Evolutionary conservation across 345 rosid species (phyloP).

Genomic region (Lepidium africanum): DNA sequence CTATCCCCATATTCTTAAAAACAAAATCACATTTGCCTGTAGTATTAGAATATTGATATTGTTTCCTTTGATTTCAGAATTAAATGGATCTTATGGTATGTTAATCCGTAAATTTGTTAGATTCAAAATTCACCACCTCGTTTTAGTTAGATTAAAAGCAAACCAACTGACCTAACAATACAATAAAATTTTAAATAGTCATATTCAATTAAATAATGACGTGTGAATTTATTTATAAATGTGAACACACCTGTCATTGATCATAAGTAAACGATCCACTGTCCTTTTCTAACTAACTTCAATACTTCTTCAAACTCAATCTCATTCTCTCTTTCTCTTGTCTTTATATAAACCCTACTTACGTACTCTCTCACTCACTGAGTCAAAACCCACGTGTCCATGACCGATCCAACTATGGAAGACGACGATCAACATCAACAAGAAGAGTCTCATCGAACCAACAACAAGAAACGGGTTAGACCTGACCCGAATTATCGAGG

Average conservation of each 20-base stretch:
- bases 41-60: no score
- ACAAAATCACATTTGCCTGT: no score
- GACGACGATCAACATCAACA: neutral
- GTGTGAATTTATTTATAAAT: no score
- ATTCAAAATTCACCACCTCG: no score
- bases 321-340: neutral
- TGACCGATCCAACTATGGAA: constrained; percentile 15
- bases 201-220: no score
- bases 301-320: constrained; percentile 11
- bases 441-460: constrained; percentile 1
- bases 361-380: constrained; percentile 11
- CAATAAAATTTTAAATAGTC: no score
- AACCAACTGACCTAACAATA: no score
- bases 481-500: constrained; percentile 60
- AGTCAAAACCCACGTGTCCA: constrained; percentile 20
- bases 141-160: no score
- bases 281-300: constrained; percentile 27
- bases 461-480: constrained; percentile 27
- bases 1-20: no score
- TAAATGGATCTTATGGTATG: no score
- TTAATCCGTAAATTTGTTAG: no score
- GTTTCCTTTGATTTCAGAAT: no score
- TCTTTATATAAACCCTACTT: constrained; percentile 24
- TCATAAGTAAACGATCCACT: constrained; percentile 19
- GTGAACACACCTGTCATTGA: neutral